A percentile compares a stretch with the other conserved stretches of the same genome.
phyloP scores from a whole-genome alignment of 805 yeast genomes.

The Candida corydali region DNA sequence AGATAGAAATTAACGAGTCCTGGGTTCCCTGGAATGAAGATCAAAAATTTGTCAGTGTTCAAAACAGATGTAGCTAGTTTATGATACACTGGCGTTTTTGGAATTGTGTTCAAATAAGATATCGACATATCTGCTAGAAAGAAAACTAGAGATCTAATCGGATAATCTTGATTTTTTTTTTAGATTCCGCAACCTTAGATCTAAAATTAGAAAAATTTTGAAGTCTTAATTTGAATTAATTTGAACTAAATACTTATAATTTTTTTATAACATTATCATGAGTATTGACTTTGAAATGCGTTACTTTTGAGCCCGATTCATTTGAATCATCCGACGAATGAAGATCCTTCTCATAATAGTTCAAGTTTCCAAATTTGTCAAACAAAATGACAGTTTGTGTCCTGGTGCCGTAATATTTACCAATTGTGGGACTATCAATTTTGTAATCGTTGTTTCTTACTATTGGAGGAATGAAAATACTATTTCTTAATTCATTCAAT shows the following conservation, averaged over 20 bases:
- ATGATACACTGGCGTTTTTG: constrained; percentile 24
- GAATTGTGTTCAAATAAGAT: constrained; percentile 7
- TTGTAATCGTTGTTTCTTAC: constrained; percentile 7
- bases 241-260: too few species aligned
- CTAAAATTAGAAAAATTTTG: too few species aligned
- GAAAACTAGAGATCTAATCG: not conserved
- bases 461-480: constrained; percentile 74
- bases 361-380: constrained; percentile 45
- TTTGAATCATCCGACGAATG: constrained; percentile 41
- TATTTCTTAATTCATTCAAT: constrained; percentile 42
- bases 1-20: constrained; percentile 65
- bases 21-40: constrained; percentile 75
- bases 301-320: constrained; percentile 4
- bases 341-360: constrained; percentile 59
- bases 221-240: too few species aligned
- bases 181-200: too few species aligned
- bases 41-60: constrained; percentile 34
- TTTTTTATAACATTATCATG: not conserved
- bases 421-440: constrained; percentile 22
- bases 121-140: constrained; percentile 3
- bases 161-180: too few species aligned
- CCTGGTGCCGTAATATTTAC: constrained; percentile 76
- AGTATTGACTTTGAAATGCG: constrained; percentile 13
- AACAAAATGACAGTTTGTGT: constrained; percentile 77
- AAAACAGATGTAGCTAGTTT: constrained; percentile 11